Evolutionary conservation across 176 grass and related monocot species (phyloP), one percentile per base, ranked within the genome.

Genomic region (Oryza australiensis): DNA sequence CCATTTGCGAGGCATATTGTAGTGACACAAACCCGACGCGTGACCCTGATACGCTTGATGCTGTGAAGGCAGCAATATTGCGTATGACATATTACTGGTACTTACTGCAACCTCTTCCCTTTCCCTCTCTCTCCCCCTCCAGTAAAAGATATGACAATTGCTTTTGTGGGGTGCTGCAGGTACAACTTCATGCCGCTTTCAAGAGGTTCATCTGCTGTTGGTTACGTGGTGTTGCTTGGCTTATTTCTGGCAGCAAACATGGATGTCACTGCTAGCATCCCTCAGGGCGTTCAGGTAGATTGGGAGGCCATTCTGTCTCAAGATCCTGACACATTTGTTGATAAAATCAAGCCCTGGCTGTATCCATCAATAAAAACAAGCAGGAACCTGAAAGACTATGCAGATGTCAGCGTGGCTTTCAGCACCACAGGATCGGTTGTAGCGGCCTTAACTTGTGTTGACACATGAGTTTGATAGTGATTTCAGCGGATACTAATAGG

Each of bases 141-240:
- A 10, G 67, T 35, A 7, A 66, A 72, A 48, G 62, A 30, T 12
- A 45, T 13, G 53, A 28, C 35, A 81, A 80, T 45, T 57, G 68
- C 55, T 74, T 70, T 63, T 26, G 51, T 48, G 33, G 12, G 35
- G 43, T 37, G 22, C 86, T 91, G 37, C 92, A 98, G 95, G 96
- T 95, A 95, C 83, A 98, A 98, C 76, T 98, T 98, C 74, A 98
- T 98, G 96, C 96, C 96, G 32, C 88, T 98, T 30, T 95, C 95
- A 10, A 95, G 96, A 76, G 96, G 96, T 62, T 91, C 96, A 11
- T 88, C 96, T 26, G 96, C 24, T 40, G 90, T 98, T 30, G 95
- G 92, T 59, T 98, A 93, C 5, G 73, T 79, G 22, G 96, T 98
- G 43, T 55, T 99, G 70, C 82, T 99, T 2, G 96, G 96, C 30